Base-by-base conservation (phyloP, 1,139 yeast genomes). In the Wickerhamiella pararugosa region DNA sequence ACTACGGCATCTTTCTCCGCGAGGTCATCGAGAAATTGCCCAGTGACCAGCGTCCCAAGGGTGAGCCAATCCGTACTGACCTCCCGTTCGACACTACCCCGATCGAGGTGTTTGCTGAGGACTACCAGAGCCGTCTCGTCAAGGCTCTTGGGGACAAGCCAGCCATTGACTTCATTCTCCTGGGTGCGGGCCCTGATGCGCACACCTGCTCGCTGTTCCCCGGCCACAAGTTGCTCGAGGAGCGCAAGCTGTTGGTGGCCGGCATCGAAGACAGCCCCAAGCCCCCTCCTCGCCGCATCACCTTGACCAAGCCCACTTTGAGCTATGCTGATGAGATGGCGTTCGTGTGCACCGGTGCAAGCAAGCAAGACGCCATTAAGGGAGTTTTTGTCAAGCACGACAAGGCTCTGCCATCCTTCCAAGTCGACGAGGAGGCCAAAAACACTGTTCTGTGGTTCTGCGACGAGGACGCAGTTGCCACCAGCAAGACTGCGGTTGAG, bases 281-380 rank as follows among this genome's bases (percentile, higher is more conserved):
- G 60, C 84, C 81, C 25, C 87, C 87, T 29, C 80, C 84, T 57
- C 69, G 80, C 61, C 71, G 87, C 63, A 75, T 79, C 56, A 76
- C 84, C 7, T 64, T 79, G 54, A 78, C 86, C 6, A 72, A 76
- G 61, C 80, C 80, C 4, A 74, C 75, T 4, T 67, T 79, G 53
- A 68, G 65, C 47, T 63, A 60, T 29, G 78, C 80, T 15, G 57
- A 63, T 15, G 59, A 71, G 38, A 73, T 86, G 52, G 79, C 84
- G 1, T 86, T 84, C 63, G 90, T 84, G 39, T 94, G 94, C 11
- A 90, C 83, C 59, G 95, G 96, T 45, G 78, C 78, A 11, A 80
- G 82, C 32, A 86, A 86, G 62, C 82, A 84, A n/a, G 69, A 75
- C 0, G 69, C 80, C 36, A 66, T 87, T 60, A 72, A 73, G 54